Evolutionary conservation across 371 early-diverging fungal genomes (phyloP), one percentile per base, ranked within the genome.

Genomic region (Caulochytrium protostelioides): DNA sequence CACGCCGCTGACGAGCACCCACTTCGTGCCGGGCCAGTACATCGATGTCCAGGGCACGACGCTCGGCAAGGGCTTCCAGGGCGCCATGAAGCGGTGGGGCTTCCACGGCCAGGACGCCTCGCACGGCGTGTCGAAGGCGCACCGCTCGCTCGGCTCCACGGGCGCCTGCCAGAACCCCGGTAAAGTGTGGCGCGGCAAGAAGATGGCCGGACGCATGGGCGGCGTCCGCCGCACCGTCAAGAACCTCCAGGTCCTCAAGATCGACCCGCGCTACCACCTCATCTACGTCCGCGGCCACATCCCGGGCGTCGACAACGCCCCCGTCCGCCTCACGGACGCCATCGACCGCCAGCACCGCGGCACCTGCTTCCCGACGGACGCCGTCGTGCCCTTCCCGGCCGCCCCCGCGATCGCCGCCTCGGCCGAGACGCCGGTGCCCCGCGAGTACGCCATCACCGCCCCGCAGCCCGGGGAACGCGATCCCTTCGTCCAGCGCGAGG

Each of bases 141-240:
- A 94, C 58, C 68, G 95, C 46, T 75, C 78, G 1, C 64, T 60
- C 27, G 95, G 95, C 54, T 83, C 91, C n/a, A 87, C 81, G n/a
- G 95, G 95, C 55, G 73, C 74, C 42, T 72, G 83, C 6, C 31
- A 73, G 58, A 64, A 69, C 39, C 94, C 92, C 31, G 87, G 87
- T 22, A 75, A 70, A 32, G 91, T 91, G 32, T 89, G 76, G 51
- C 81, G 80, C 48, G 94, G 94, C 16, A 94, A 89, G 60, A 94
- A 94, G 56, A 92, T 94, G 94, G 76, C 92, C 14, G 95, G 95
- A 32, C 72, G 83, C 18, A 78, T 92, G 76, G 95, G 95, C 39
- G 80, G 80, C 38, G 65, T 79, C 24, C 70, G 54, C 43, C 58
- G 65, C 13, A 87, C 91, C 7, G 76, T 73, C 15, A 79, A 81